These are phyloP conservation scores for Daldinia childiae DNA, from an alignment of 495 filamentous ascomycete species.

Conservation along the genomic window DNA sequence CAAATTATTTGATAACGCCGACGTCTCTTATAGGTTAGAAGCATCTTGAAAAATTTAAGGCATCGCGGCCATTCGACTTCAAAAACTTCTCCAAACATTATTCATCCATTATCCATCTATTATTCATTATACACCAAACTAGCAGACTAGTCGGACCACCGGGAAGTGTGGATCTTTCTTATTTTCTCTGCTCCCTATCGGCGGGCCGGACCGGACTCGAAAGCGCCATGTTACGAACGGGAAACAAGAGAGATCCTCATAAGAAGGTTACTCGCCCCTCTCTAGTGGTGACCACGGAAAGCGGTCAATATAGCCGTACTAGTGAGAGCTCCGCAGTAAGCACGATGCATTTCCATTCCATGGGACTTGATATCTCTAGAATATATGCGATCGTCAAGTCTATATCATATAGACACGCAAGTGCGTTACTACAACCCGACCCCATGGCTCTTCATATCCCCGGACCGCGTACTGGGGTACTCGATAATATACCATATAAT, in stretches of 20 bases:
- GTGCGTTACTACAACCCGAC: not conserved
- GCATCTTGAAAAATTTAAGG: not conserved
- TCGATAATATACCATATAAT: not conserved
- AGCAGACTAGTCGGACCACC: not conserved
- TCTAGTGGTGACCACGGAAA: slow-evolving; percentile 20
- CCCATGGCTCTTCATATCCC: not conserved
- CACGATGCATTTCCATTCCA: not conserved
- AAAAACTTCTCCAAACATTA: not conserved
- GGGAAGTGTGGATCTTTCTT: not conserved
- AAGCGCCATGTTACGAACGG: slow-evolving; percentile 18
- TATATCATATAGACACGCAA: not conserved
- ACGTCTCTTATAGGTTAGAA: not conserved
- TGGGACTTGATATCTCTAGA: not conserved
- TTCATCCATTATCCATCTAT: not conserved
- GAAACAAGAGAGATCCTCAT: slow-evolving; percentile 11
- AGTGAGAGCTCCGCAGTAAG: slow-evolving; percentile 10
- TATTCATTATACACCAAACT: not conserved
- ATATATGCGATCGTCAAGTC: not conserved
- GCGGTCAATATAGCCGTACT: not conserved
- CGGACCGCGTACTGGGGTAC: not conserved
- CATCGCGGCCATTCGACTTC: not conserved
- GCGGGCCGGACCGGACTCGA: not conserved
- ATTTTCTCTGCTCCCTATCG: not conserved
- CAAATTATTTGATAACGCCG: not conserved
- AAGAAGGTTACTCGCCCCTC: slow-evolving; percentile 21